Conservation (phyloP, 371 early-diverging fungal species). For the Apophysomyces elegans region DNA sequence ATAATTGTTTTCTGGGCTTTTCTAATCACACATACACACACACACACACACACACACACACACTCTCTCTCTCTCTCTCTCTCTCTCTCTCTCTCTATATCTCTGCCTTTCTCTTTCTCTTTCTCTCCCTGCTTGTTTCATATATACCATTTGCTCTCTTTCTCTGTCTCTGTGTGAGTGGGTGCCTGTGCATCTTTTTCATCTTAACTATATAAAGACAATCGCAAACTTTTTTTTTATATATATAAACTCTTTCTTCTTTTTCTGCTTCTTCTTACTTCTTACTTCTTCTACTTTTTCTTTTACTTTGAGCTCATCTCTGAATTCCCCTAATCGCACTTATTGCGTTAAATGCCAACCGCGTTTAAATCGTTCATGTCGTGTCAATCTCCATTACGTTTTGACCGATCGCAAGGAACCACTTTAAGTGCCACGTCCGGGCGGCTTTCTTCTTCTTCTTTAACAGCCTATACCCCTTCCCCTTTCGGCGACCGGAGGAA, state of each 20-base stretch:
- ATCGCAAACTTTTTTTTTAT: neutral
- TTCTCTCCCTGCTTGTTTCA: conserved; percentile 12
- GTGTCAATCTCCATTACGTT: neutral
- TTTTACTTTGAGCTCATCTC: neutral
- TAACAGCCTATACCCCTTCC: neutral
- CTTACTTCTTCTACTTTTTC: neutral
- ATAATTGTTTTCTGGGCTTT: neutral
- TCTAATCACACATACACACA: neutral
- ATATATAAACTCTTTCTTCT: neutral
- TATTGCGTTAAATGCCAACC: conserved; percentile 4
- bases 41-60: neutral
- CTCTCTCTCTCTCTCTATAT: too few relatives aligned
- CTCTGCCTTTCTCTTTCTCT: neutral
- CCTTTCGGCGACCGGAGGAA: neutral
- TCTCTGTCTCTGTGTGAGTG: neutral
- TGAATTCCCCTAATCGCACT: conserved; percentile 1
- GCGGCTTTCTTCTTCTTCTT: neutral
- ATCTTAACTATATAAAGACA: conserved; percentile 5
- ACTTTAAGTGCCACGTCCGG: neutral
- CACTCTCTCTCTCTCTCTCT: too few relatives aligned
- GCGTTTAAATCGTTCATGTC: neutral
- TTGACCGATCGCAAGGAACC: neutral
- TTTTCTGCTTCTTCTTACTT: neutral
- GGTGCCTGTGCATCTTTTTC: conserved; percentile 1
- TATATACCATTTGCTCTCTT: neutral